phyloP scores from a whole-genome alignment of 2,329 filamentous ascomycete species.

The Diplodia seriata region DNA sequence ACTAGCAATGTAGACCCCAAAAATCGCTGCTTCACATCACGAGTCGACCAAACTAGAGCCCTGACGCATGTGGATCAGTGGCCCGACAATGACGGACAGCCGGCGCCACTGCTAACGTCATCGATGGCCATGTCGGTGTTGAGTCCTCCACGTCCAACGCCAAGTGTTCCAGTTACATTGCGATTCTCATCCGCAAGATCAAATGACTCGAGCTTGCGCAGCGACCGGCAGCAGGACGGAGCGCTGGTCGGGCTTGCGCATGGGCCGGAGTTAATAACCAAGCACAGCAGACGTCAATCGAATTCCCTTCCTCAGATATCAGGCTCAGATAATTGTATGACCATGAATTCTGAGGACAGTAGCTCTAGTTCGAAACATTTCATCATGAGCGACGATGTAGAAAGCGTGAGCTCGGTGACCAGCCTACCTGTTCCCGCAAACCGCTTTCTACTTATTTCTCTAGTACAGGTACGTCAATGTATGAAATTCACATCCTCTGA shows the following conservation, averaged over 20 bases:
- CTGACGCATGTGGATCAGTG: not conserved
- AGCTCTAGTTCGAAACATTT: too few relatives aligned
- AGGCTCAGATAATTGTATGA: not conserved
- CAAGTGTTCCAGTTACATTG: constrained; percentile 2
- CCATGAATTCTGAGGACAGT: too few relatives aligned
- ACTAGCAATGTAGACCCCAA: not conserved
- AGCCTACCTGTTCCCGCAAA: too few relatives aligned
- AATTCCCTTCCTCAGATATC: not conserved
- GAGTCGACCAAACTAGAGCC: not conserved
- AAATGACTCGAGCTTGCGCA: constrained; percentile 5
- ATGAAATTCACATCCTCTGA: too few relatives aligned
- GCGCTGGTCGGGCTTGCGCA: not conserved
- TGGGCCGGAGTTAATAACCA: not conserved
- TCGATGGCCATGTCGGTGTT: not conserved
- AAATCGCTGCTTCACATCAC: not conserved
- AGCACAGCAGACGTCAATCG: not conserved
- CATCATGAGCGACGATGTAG: too few relatives aligned
- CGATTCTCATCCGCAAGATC: not conserved
- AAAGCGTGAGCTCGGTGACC: too few relatives aligned
- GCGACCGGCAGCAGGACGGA: not conserved
- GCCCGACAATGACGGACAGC: not conserved
- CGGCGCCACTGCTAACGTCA: constrained; percentile 9
- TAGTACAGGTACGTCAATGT: too few relatives aligned
- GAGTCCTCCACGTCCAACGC: not conserved
- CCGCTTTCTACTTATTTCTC: too few relatives aligned